Percentiles rank a stretch among this genome's conserved stretches.
These are phyloP conservation scores for Podosphaera fusca DNA, from an alignment of 2,329 filamentous ascomycete species.

Conservation along the genomic window DNA sequence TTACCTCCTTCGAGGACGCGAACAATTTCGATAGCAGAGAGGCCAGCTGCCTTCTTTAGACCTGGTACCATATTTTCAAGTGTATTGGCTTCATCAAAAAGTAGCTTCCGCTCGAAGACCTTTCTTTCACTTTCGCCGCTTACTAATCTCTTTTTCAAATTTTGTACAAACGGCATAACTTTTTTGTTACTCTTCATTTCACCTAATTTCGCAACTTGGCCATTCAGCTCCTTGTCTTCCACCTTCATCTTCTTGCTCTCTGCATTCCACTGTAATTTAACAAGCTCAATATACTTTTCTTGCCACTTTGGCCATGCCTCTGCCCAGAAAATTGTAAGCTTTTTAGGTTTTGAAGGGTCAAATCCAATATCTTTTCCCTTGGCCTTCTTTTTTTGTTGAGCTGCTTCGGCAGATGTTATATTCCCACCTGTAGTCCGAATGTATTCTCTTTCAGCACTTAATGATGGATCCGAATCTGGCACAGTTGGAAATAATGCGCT, in stretches of 20 bases:
- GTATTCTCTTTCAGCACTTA: slow-evolving; percentile 65
- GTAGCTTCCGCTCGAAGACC: slow-evolving; percentile 65
- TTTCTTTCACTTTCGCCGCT: slow-evolving; percentile 38
- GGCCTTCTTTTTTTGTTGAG: slow-evolving; percentile 66
- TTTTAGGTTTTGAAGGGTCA: slow-evolving; percentile 81
- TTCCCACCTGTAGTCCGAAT: slow-evolving; percentile 48
- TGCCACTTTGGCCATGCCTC: slow-evolving; percentile 76
- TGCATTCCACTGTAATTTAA: slow-evolving; percentile 46
- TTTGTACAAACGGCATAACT: slow-evolving; percentile 90
- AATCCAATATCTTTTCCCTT: slow-evolving; percentile 76
- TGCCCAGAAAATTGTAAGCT: slow-evolving; percentile 66
- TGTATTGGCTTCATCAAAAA: slow-evolving; percentile 63
- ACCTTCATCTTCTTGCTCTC: slow-evolving; percentile 34
- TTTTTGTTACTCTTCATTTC: slow-evolving; percentile 88
- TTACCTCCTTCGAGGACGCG: slow-evolving; percentile 48
- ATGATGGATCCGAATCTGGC: slow-evolving; percentile 35
- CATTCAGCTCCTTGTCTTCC: slow-evolving; percentile 63
- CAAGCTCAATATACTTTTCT: slow-evolving; percentile 63
- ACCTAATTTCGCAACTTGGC: slow-evolving; percentile 55
- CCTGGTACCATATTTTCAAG: slow-evolving; percentile 57
- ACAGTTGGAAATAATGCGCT: slow-evolving; percentile 53
- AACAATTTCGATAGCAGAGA: slow-evolving; percentile 48
- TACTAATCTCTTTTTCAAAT: slow-evolving; percentile 61
- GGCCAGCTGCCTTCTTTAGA: slow-evolving; percentile 53
- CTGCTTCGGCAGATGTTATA: slow-evolving; percentile 68